A percentile compares a stretch with the other conserved stretches of the same genome.
phyloP scores from a whole-genome alignment of 2,329 filamentous ascomycete species.

The Talaromyces sp. region DNA sequence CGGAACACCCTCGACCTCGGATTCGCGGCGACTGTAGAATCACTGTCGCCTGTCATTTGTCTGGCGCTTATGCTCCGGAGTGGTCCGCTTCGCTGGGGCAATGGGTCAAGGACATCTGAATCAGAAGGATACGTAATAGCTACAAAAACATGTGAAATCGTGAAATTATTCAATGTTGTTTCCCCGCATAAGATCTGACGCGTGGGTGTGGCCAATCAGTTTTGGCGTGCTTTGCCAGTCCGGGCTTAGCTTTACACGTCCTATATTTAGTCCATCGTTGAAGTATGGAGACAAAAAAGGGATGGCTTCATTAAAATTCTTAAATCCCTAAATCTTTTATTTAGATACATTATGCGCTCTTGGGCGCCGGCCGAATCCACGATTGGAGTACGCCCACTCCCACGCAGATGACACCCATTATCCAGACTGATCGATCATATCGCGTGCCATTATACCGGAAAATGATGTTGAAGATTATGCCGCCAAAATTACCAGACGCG shows the following conservation, averaged over 20 bases:
- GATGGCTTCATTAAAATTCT: neutral
- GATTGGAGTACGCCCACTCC: slow-evolving; percentile 61
- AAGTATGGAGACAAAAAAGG: neutral
- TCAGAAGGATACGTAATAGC: neutral
- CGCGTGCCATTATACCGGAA: slow-evolving; percentile 68
- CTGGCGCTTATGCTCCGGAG: neutral
- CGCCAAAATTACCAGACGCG: slow-evolving; percentile 76
- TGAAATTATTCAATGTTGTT: neutral
- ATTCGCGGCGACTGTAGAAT: neutral
- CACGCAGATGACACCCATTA: slow-evolving; percentile 73
- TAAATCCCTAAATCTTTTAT: neutral
- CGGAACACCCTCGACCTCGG: slow-evolving; percentile 10
- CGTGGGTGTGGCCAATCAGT: neutral
- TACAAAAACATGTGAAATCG: neutral
- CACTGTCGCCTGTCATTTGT: neutral
- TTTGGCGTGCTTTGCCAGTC: neutral
- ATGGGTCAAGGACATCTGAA: neutral
- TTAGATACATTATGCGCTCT: neutral
- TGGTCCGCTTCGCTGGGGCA: neutral
- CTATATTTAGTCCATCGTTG: neutral
- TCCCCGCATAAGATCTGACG: neutral
- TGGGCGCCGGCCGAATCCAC: slow-evolving; percentile 58
- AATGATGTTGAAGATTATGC: slow-evolving; percentile 76
- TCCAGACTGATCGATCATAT: slow-evolving; percentile 71
- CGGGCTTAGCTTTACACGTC: neutral